A percentile compares a stretch with the other conserved stretches of the same genome.
Evolutionary conservation across 257 asterid species (phyloP).

Genomic region (Scutellaria baicalensis): DNA sequence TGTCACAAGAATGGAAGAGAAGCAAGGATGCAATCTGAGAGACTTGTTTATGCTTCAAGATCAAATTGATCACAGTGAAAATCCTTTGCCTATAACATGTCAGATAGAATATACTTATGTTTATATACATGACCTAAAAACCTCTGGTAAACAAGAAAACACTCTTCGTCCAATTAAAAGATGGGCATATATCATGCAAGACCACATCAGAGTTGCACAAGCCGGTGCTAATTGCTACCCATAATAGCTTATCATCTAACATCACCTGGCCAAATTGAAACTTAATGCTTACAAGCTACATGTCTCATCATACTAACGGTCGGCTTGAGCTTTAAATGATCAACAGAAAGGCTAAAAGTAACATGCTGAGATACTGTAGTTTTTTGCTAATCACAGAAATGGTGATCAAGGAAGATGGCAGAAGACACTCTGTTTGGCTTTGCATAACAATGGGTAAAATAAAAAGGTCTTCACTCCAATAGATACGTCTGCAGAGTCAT

Average conservation of each 20-base stretch:
- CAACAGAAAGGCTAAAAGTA: not conserved
- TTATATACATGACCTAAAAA: not conserved
- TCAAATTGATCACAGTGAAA: not conserved
- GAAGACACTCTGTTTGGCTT: not conserved
- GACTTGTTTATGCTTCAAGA: not conserved
- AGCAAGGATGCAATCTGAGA: slow-evolving; percentile 1
- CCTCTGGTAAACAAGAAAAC: not conserved
- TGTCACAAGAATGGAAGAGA: slow-evolving; percentile 22
- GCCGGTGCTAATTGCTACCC: not conserved
- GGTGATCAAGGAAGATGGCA: not conserved
- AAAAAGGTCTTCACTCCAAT: not conserved
- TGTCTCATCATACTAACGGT: not conserved
- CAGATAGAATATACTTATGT: not conserved
- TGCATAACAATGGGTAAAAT: not conserved
- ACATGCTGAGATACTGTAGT: not conserved
- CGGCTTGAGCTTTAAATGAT: not conserved
- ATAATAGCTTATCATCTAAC: not conserved
- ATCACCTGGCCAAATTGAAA: not conserved
- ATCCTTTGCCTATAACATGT: not conserved
- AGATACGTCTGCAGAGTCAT: not conserved
- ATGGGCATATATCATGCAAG: not conserved
- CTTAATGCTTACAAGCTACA: not conserved
- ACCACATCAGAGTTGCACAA: not conserved
- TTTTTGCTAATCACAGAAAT: not conserved
- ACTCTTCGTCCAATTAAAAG: not conserved